Percentiles rank a stretch among this genome's conserved stretches.
phyloP scores from a whole-genome alignment of 2,329 filamentous ascomycete species.

The Claviceps cyperi region DNA sequence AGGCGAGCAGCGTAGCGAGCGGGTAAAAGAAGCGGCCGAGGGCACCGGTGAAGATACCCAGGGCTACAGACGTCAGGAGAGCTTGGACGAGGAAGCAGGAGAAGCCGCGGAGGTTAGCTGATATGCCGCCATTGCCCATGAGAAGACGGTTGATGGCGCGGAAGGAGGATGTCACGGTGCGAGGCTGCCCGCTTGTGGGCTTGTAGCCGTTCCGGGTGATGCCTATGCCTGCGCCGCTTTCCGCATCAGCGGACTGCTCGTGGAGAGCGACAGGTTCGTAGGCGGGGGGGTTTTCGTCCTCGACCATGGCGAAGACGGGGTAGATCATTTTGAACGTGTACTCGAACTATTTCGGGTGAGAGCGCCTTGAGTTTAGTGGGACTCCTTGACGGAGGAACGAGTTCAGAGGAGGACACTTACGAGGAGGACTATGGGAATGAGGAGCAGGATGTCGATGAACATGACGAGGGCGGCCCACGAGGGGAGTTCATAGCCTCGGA shows the following conservation, averaged over 20 bases:
- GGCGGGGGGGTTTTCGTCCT: conserved; percentile 40
- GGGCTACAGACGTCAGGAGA: conserved; percentile 21
- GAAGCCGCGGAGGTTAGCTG: conserved; percentile 56
- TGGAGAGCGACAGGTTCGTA: conserved; percentile 37
- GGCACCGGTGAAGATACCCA: conserved; percentile 28
- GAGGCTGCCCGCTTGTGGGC: conserved; percentile 19
- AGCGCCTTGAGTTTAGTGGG: not conserved
- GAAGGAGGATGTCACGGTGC: conserved; percentile 35
- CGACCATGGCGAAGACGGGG: conserved; percentile 41
- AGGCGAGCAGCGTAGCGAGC: conserved; percentile 34
- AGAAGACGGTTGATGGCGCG: conserved; percentile 41
- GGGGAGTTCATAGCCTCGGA: conserved; percentile 18
- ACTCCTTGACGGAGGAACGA: not conserved
- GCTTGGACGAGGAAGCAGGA: conserved; percentile 29
- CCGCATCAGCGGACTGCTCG: conserved; percentile 20
- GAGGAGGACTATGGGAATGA: conserved; percentile 29
- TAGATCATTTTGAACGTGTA: conserved; percentile 39
- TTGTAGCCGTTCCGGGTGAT: conserved; percentile 18
- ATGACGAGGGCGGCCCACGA: conserved; percentile 26
- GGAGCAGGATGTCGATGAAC: conserved; percentile 26
- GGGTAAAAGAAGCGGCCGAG: conserved; percentile 30
- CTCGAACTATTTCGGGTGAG: conserved; percentile 19
- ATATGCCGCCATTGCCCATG: conserved; percentile 45
- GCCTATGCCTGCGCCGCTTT: conserved; percentile 10
- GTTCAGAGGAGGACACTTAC: conserved; percentile 17